phyloP scores from a whole-genome alignment of 2,329 filamentous ascomycete genomes.

The Mycosphaerella arachidis region DNA sequence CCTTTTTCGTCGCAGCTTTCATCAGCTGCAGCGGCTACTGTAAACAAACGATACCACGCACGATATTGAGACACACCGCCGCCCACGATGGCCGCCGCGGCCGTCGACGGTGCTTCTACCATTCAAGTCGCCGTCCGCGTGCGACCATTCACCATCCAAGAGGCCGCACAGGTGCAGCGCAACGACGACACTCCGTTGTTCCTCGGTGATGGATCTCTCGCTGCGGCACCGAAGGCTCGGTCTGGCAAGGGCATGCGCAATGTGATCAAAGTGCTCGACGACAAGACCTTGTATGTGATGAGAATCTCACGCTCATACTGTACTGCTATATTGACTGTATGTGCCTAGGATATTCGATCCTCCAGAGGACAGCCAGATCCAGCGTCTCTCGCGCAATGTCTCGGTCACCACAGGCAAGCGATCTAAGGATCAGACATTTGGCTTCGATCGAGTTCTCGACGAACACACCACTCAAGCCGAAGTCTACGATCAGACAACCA shows the following conservation, averaged over 20 bases:
- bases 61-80: constrained; percentile 1
- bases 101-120: constrained; percentile 43
- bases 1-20: neutral
- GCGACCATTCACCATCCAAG: constrained; percentile 72
- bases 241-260: constrained; percentile 81
- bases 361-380: constrained; percentile 87
- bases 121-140: constrained; percentile 56
- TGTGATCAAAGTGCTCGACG: constrained; percentile 94
- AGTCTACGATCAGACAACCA: constrained; percentile 91
- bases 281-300: constrained; percentile 77
- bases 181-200: constrained; percentile 84
- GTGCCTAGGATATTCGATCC: constrained; percentile 81
- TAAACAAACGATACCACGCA: constrained; percentile 6
- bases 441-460: constrained; percentile 95
- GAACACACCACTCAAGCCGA: constrained; percentile 88
- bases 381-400: constrained; percentile 71
- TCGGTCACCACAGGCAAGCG: constrained; percentile 78
- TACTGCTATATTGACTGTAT: neutral
- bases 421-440: constrained; percentile 96
- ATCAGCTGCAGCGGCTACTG: neutral
- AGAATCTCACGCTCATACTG: too few relatives aligned
- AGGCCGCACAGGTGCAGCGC: constrained; percentile 82
- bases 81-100: constrained; percentile 13
- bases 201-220: constrained; percentile 92
- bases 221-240: constrained; percentile 78